Base-by-base conservation (phyloP, 129 eudicot species). In the Centrapalus pauciflorus region DNA sequence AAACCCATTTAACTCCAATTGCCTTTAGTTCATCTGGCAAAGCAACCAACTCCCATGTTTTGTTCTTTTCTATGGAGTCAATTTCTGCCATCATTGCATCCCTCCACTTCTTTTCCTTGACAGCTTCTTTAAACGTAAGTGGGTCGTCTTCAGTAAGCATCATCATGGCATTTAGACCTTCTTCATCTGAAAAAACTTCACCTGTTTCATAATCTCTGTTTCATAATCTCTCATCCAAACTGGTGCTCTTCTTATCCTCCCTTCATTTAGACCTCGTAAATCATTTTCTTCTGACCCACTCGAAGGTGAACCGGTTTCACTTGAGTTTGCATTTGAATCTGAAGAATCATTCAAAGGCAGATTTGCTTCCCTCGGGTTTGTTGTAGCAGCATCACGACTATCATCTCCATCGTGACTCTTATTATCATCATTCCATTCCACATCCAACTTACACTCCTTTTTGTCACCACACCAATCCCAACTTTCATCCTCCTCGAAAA, bases 1-100 rank as follows among this genome's bases (percentile, higher is more conserved):
- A 33, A 17, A 61, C 26, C 51, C 52, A 62, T 7, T 62, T 64
- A 9, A 64, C 69, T 1, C 69, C 25, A n/a, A 64, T 64, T 1
- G 26, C 4, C 11, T 37, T 63, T 3, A 20, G 55, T 10, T 21
- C 23, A 3, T 37, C 6, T 0, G 37, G 55, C 16, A 64, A 21
- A 21, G 10, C 7, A 1, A 48, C 32, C 11, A 38, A 7, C 9
- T 43, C 55, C 55, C 69, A 38, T 0, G 69, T 64, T 21, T 23
- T 5, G 8, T 64, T 64, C 6, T 41, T 63, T 4, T 63, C 23
- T 7, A 63, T 63, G 5, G 34, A 8, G 0, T 23, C 5, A 5
- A 63, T 63, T n/a, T 40, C 13, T 17, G 4, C 0, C 1, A 20
- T 9, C 69, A 40, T 63, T 3, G 69, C 23, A 0, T 63, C 3